Conservation (phyloP, 2,329 filamentous ascomycete genomes). For the Aspergillus calidoustus region DNA sequence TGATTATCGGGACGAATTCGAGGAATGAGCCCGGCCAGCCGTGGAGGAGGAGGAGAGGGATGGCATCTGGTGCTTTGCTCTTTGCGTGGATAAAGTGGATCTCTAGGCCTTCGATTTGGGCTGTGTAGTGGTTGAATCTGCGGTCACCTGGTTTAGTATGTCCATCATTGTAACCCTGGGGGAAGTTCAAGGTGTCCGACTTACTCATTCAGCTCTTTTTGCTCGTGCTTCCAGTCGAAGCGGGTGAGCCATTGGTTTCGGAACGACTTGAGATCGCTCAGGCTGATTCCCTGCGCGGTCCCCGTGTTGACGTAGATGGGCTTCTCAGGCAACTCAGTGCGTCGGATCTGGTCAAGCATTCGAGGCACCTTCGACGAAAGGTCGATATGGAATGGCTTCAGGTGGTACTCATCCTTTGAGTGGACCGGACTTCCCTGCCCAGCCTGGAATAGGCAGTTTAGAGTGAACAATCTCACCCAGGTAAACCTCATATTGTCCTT, state of each 20-base stretch:
- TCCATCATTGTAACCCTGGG: background rate
- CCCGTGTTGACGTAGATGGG: background rate
- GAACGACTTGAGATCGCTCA: background rate
- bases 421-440: background rate
- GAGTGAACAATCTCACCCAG: background rate
- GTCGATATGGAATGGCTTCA: background rate
- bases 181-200: background rate
- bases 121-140: background rate
- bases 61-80: slow-evolving; percentile 4
- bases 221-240: background rate
- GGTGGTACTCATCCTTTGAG: background rate
- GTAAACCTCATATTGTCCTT: background rate
- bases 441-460: background rate
- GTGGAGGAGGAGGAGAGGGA: slow-evolving; percentile 19
- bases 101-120: background rate
- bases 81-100: slow-evolving; percentile 7
- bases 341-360: background rate
- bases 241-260: background rate
- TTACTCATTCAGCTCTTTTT: background rate
- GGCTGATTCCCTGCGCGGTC: background rate
- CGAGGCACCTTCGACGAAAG: background rate
- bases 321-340: background rate
- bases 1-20: slow-evolving; percentile 18
- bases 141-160: background rate
- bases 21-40: slow-evolving; percentile 21